Conservation (phyloP, 306 rosid species). For the Sicyos baderoa region DNA sequence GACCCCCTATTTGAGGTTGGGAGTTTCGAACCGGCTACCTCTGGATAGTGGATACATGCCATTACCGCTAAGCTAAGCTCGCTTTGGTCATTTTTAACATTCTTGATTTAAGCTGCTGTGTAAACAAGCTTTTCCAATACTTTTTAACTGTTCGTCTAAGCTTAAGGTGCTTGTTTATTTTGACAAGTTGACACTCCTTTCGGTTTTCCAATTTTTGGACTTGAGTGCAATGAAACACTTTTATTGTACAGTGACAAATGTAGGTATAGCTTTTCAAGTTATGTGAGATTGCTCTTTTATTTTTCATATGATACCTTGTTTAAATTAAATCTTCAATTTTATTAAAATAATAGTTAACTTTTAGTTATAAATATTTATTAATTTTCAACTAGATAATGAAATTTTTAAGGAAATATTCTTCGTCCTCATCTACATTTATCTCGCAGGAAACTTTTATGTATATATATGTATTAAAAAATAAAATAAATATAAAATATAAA, state of each 20-base stretch:
- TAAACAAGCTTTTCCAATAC: conserved; percentile 8
- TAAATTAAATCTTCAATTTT: background rate
- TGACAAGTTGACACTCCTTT: background rate
- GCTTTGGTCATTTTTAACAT: background rate
- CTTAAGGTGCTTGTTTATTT: conserved; percentile 1
- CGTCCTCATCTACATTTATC: no score
- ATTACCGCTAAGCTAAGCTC: no score
- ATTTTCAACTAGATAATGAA: no score
- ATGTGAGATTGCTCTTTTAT: background rate
- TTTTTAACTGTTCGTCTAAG: background rate
- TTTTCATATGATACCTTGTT: background rate
- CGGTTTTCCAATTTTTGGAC: background rate
- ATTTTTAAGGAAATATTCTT: no score
- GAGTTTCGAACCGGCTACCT: no score
- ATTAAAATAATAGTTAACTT: no score
- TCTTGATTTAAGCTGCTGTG: background rate
- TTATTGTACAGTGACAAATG: background rate
- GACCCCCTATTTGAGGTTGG: background rate
- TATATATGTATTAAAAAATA: no score
- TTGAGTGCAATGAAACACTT: background rate
- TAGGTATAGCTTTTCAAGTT: background rate
- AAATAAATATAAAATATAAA: no score
- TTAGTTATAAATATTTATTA: no score
- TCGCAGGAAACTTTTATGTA: no score
- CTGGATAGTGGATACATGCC: no score